Evolutionary conservation across 2,329 filamentous ascomycete genomes (phyloP), one percentile per base, ranked within the genome.

Genomic region (Phyllosticta capitalensis): DNA sequence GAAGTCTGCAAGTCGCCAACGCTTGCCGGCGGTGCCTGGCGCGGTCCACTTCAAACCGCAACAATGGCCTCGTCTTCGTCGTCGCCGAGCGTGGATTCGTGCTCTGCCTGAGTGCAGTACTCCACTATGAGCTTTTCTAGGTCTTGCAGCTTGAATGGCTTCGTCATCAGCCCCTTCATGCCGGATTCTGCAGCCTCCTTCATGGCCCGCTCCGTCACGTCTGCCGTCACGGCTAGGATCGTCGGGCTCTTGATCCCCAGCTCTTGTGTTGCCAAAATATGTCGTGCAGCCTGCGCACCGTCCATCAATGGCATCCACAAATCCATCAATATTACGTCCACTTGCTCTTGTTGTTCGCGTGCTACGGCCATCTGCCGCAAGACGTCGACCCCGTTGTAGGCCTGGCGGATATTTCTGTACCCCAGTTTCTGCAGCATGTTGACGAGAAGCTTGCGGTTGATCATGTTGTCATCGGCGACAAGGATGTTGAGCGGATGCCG

Each of bases 241-340:
- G 77, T 76, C 50, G 77, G 74, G 30, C 10, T 21, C 10, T 87
- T 71, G 50, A 62, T 65, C 10, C 63, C 60, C 21, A 58, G 60
- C 12, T 60, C 71, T n/a, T 76, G 68, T 75, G 85, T 79, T 22
- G 75, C 72, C 10, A 87, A 71, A 51, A 89, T 89, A 53, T 77
- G 75, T 65, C 81, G 78, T 0, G 86, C 83, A 1, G 86, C 86
- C 67, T 88, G 82, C 64, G 87, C 89, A 1, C 86, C 86, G 66
- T 89, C 86, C 77, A 89, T 84, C 63, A 84, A 77, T 0, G 86
- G 86, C 85, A 89, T 89, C 86, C 86, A 89, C 9, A 89, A 78
- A 70, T 89, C 86, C 86, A 89, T 89, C 51, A 89, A 73, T 22
- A 89, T 78, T 1, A 87, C 79, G 65, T 88, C 81, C 60, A 88